Evolutionary conservation across 2,329 filamentous ascomycete species (phyloP).

Genomic region (Rutstroemia sp.): DNA sequence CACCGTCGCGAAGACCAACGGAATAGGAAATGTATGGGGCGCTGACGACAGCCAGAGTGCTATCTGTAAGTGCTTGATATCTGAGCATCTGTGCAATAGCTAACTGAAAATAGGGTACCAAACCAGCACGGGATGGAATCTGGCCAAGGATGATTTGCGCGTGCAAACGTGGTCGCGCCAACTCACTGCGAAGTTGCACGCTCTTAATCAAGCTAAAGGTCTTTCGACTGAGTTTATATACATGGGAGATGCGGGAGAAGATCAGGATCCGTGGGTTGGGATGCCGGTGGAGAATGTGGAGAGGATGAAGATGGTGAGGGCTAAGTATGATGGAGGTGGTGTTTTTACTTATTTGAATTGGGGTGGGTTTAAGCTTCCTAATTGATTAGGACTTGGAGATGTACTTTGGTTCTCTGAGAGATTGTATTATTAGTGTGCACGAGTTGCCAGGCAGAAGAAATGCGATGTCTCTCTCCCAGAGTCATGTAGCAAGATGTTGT

Average conservation of each 20-base stretch:
- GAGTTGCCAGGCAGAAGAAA: no score
- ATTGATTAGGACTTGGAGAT: no score
- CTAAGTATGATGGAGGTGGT: slow-evolving; percentile 21
- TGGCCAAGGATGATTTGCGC: slow-evolving; percentile 31
- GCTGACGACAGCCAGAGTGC: no score
- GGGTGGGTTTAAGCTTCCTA: slow-evolving; percentile 24
- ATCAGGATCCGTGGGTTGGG: slow-evolving; percentile 22
- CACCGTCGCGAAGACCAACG: slow-evolving; percentile 30
- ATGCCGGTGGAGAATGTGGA: slow-evolving; percentile 31
- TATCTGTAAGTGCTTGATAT: no score
- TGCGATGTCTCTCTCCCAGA: no score
- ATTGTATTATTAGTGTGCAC: no score
- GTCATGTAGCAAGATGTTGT: no score
- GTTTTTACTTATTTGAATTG: slow-evolving; percentile 24
- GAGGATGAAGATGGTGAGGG: slow-evolving; percentile 20
- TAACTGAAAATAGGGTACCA: slow-evolving; percentile 32
- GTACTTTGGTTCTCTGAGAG: no score
- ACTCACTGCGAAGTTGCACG: slow-evolving; percentile 28
- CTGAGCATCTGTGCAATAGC: slow-evolving; percentile 19
- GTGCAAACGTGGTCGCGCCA: slow-evolving; percentile 30
- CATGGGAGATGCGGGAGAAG: slow-evolving; percentile 18
- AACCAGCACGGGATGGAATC: slow-evolving; percentile 32
- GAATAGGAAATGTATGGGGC: slow-evolving; percentile 34
- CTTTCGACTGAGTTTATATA: slow-evolving; percentile 11
- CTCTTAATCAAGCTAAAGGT: slow-evolving; percentile 8